Percentiles rank a stretch among this genome's conserved stretches.
Evolutionary conservation across 768 basidiomycete genomes (phyloP).

Genomic region (Collybiopsis confluens): DNA sequence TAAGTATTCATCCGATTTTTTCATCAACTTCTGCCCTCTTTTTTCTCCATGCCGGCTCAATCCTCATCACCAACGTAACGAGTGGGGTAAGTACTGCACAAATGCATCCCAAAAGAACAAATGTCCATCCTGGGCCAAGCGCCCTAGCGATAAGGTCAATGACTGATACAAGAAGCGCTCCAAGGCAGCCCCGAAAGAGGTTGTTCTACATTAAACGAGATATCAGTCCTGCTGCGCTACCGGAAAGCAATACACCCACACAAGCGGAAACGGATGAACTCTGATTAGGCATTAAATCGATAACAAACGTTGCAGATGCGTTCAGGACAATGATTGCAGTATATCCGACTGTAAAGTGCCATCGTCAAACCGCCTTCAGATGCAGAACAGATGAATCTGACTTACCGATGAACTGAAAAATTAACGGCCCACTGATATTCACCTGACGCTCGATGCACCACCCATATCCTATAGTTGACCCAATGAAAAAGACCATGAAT

Average conservation of each 20-base stretch:
- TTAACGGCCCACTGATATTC: conserved; percentile 34
- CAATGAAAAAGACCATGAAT: conserved; percentile 26
- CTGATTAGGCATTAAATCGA: conserved; percentile 60
- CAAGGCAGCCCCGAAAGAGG: conserved; percentile 3
- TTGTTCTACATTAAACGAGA: background rate
- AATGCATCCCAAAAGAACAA: background rate
- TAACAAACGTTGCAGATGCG: conserved; percentile 53
- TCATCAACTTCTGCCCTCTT: background rate
- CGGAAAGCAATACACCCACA: conserved; percentile 35
- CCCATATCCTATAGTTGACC: conserved; percentile 36
- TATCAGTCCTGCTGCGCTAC: no score
- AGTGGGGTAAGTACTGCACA: conserved; percentile 4
- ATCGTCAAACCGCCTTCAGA: background rate
- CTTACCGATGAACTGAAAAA: conserved; percentile 25
- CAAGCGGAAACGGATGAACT: conserved; percentile 71
- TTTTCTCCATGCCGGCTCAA: conserved; percentile 1
- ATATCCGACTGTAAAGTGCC: conserved; percentile 46
- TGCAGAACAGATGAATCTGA: background rate
- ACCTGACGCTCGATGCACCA: conserved; percentile 38
- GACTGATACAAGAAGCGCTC: conserved; percentile 3
- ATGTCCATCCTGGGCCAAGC: background rate
- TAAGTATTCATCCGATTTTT: no score
- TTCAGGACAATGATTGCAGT: conserved; percentile 47
- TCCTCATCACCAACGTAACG: background rate
- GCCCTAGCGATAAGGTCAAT: conserved; percentile 5